Evolutionary conservation across 2,329 filamentous ascomycete species (phyloP), one percentile per base, ranked within the genome.

Genomic region (Septoria petroselini): DNA sequence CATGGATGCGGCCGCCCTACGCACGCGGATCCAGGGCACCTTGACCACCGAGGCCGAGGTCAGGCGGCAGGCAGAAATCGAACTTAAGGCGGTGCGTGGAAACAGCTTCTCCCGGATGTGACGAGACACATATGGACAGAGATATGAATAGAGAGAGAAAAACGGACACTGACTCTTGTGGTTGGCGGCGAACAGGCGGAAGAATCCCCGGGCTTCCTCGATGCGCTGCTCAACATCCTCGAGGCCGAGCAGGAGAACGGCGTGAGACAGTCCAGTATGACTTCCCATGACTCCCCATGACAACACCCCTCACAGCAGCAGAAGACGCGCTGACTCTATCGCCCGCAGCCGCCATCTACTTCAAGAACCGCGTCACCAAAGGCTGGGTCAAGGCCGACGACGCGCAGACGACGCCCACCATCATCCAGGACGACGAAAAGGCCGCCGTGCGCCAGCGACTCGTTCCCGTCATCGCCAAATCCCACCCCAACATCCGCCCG

Each of bases 281-380:
- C 23, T 27, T n/a, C n/a, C n/a, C n/a, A n/a, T n/a, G n/a, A n/a
- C n/a, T n/a, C n/a, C n/a, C n/a, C n/a, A n/a, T n/a, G n/a, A n/a
- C n/a, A n/a, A n/a, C n/a, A n/a, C n/a, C n/a, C n/a, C n/a, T n/a
- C n/a, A n/a, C n/a, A n/a, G n/a, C n/a, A n/a, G n/a, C n/a, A n/a
- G n/a, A n/a, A n/a, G n/a, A n/a, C 52, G 19, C 18, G 21, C 50
- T 50, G 44, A 71, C n/a, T n/a, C n/a, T n/a, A n/a, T n/a, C n/a
- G n/a, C n/a, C n/a, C n/a, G n/a, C n/a, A 96, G 91, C 90, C 66
- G 91, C 91, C 67, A 88, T 98, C 63, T 98, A 97, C 74, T 83
- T 97, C 70, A 98, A 98, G 76, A 97, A 98, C 74, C 86, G 91
- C 68, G 86, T 97, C 70, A 91, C 87, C 70, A 86, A 91, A 68